Conservation (phyloP, 441 rosid genomes). For the Daphne laureola region DNA sequence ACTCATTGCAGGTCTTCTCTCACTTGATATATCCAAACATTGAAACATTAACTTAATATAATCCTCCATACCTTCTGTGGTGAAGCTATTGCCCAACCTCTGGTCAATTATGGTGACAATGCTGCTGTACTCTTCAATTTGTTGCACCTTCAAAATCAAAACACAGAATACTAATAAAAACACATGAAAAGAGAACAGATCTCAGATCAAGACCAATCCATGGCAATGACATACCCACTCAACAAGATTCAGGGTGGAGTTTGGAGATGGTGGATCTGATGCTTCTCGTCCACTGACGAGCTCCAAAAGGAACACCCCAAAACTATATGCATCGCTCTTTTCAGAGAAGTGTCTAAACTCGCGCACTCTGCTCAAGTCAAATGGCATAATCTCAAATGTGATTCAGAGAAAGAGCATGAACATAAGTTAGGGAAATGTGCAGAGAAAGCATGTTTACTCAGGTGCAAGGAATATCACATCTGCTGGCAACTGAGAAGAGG, state of each 20-base stretch:
- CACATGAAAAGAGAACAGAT: background rate
- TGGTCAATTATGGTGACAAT: conserved; percentile 40
- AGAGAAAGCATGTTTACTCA: conserved; percentile 40
- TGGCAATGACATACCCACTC: conserved; percentile 60
- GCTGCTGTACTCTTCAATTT: conserved; percentile 35
- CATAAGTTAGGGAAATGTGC: background rate
- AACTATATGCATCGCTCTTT: conserved; percentile 61
- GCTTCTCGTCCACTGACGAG: conserved; percentile 59
- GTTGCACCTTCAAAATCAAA: conserved; percentile 46
- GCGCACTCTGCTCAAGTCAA: conserved; percentile 34
- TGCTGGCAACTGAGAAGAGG: conserved; percentile 60
- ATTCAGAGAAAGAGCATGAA: conserved; percentile 1
- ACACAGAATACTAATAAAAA: background rate
- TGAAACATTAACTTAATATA: conserved; percentile 33
- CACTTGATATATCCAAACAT: conserved; percentile 52
- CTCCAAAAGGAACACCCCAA: conserved; percentile 70
- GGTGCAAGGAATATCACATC: conserved; percentile 88
- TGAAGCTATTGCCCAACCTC: conserved; percentile 50
- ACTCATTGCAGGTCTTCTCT: conserved; percentile 50
- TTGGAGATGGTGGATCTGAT: conserved; percentile 42
- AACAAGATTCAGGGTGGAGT: conserved; percentile 47
- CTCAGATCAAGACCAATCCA: background rate
- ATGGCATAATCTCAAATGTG: conserved; percentile 8
- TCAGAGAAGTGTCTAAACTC: conserved; percentile 67
- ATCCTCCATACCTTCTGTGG: conserved; percentile 59